A percentile compares a stretch with the other conserved stretches of the same genome.
These are phyloP conservation scores for Noccaea caerulescens DNA, from an alignment of 345 rosid species.

Conservation along the genomic window DNA sequence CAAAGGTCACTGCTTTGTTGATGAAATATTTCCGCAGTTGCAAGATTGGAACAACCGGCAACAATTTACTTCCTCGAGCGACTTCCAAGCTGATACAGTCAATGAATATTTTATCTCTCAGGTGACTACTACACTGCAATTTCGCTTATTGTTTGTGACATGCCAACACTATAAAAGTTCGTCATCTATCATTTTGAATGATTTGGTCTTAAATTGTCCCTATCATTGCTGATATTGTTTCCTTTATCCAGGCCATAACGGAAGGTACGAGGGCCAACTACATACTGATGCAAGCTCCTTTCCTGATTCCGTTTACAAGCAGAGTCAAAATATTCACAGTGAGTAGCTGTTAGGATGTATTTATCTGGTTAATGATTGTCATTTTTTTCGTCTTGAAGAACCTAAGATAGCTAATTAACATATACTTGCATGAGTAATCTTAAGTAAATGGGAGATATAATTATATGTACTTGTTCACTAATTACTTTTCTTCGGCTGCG, in stretches of 20 bases:
- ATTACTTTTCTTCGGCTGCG: constrained; percentile 24
- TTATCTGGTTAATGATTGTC: constrained; percentile 21
- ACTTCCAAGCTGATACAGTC: constrained; percentile 92
- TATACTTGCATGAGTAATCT: constrained; percentile 18
- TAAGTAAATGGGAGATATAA: constrained; percentile 18
- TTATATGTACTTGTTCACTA: constrained; percentile 30
- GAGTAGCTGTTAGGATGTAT: constrained; percentile 48
- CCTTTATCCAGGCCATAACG: constrained; percentile 64
- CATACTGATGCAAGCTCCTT: constrained; percentile 95
- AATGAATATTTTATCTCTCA: constrained; percentile 90
- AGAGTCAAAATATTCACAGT: constrained; percentile 94
- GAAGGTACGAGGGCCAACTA: constrained; percentile 91
- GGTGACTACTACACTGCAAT: constrained; percentile 55
- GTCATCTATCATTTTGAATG: background rate
- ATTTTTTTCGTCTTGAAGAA: constrained; percentile 21
- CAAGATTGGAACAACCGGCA: constrained; percentile 97
- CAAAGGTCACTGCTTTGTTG: constrained; percentile 33
- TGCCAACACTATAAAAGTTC: constrained; percentile 14
- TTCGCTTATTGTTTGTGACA: constrained; percentile 27
- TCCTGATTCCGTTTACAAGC: constrained; percentile 93
- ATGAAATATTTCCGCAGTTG: constrained; percentile 55
- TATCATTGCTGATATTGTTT: constrained; percentile 29
- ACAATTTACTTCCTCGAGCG: constrained; percentile 74
- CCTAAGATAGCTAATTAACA: constrained; percentile 18
- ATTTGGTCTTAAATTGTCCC: background rate